A percentile compares a stretch with the other conserved stretches of the same genome.
Evolutionary conservation across 768 basidiomycete genomes (phyloP).

Genomic region (Tylopilus balloui): DNA sequence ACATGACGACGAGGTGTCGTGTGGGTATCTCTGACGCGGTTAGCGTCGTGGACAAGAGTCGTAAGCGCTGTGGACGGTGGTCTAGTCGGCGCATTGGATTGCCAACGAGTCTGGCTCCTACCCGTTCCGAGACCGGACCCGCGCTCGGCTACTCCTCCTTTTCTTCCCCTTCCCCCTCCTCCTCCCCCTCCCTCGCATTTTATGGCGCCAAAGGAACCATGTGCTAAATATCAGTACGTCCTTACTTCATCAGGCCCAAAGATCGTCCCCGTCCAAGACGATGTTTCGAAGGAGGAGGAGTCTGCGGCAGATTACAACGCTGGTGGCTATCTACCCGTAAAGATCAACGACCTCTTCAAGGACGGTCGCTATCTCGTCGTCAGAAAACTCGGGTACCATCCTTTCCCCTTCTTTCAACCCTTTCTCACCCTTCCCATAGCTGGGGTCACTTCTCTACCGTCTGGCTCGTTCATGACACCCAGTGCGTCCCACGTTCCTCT

Average conservation of each 20-base stretch:
- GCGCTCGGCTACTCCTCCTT: constrained; percentile 12
- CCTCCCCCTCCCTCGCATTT: constrained; percentile 3
- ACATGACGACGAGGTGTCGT: constrained; percentile 7
- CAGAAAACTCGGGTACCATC: constrained; percentile 78
- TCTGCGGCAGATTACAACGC: constrained; percentile 78
- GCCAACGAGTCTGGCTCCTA: constrained; percentile 1
- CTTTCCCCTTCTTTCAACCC: neutral
- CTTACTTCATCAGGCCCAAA: constrained; percentile 61
- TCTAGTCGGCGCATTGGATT: neutral
- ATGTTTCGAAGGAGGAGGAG: constrained; percentile 71
- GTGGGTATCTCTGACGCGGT: neutral
- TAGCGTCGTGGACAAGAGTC: neutral
- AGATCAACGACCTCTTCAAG: constrained; percentile 81
- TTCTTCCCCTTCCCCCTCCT: neutral
- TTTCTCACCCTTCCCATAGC: constrained; percentile 35
- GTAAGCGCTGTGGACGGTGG: constrained; percentile 1
- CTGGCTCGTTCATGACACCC: constrained; percentile 78
- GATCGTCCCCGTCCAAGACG: constrained; percentile 66
- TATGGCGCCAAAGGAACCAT: constrained; percentile 67
- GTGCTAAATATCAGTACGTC: constrained; percentile 73
- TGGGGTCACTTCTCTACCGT: constrained; percentile 98
- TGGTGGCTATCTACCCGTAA: constrained; percentile 77
- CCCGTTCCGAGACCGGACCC: constrained; percentile 18
- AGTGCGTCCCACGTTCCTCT: constrained; percentile 44
- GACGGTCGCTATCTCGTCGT: constrained; percentile 80